phyloP scores from a whole-genome alignment of 352 stramenopile genomes.

The Phytophthora syringae region DNA sequence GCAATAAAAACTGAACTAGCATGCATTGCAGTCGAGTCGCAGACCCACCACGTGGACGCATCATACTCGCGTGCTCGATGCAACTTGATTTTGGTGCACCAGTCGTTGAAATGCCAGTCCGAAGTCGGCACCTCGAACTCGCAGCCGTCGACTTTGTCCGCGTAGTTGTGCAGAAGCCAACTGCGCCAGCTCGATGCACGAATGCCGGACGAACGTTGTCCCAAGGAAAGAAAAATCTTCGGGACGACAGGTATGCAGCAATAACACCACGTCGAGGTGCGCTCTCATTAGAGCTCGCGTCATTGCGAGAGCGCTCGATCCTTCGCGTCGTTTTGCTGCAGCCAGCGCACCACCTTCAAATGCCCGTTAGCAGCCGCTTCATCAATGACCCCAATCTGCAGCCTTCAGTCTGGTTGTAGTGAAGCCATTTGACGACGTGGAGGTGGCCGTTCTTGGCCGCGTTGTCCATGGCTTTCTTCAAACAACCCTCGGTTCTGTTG shows the following conservation, averaged over 20 bases:
- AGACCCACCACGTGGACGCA: constrained; percentile 21
- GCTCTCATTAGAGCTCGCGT: constrained; percentile 11
- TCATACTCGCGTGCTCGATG: constrained; percentile 12
- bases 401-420: constrained; percentile 30
- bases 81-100: constrained; percentile 20
- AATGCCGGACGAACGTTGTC: constrained; percentile 12
- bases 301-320: constrained; percentile 10
- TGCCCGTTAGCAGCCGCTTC: constrained; percentile 27
- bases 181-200: constrained; percentile 16
- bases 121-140: constrained; percentile 28
- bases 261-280: constrained; percentile 27
- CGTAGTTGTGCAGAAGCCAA: constrained; percentile 23
- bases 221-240: constrained; percentile 15
- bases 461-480: constrained; percentile 30
- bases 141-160: constrained; percentile 18
- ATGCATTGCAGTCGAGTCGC: constrained; percentile 6
- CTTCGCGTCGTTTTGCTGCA: constrained; percentile 27
- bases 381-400: constrained; percentile 33
- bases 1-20: background rate
- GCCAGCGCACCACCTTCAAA: constrained; percentile 25
- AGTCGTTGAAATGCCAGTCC: constrained; percentile 26
- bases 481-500: constrained; percentile 33
- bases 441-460: constrained; percentile 38
- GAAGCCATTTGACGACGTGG: constrained; percentile 39
- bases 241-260: constrained; percentile 9